Percentiles rank a stretch among this genome's conserved stretches.
These are phyloP conservation scores for Sphenostylis stenocarpa DNA, from an alignment of 306 rosid genomes.

Conservation along the genomic window DNA sequence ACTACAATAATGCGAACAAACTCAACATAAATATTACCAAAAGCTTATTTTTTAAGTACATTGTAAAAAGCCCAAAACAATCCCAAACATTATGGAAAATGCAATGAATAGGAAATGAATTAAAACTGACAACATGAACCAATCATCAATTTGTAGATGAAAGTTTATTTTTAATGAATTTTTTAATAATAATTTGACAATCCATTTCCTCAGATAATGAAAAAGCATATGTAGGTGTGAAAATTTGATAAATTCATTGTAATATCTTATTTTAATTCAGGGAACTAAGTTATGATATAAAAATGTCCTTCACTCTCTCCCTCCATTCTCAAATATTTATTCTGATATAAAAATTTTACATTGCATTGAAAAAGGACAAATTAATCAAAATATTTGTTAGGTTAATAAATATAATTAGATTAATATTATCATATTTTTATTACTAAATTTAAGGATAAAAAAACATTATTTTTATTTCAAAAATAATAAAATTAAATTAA, in stretches of 20 bases:
- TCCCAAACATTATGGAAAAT: neutral
- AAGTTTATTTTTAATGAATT: neutral
- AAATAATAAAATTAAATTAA: no score
- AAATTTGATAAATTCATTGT: neutral
- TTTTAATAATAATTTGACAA: neutral
- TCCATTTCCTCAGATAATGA: neutral
- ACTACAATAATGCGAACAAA: no score
- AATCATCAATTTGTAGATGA: neutral
- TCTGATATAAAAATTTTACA: no score
- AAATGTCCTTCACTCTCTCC: no score
- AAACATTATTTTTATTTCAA: no score
- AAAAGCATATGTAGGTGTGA: neutral
- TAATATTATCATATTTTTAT: no score
- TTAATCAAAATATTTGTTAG: no score
- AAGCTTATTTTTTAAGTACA: neutral
- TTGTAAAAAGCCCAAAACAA: neutral
- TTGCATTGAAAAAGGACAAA: no score
- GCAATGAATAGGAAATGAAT: neutral
- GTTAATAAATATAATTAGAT: no score
- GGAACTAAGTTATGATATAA: neutral
- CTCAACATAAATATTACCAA: no score
- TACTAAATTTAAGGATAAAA: no score
- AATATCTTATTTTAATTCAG: neutral
- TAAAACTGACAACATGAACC: neutral
- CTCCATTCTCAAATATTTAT: no score